phyloP scores from a whole-genome alignment of 2,329 filamentous ascomycete species.

The Ceratocystis ficicola region DNA sequence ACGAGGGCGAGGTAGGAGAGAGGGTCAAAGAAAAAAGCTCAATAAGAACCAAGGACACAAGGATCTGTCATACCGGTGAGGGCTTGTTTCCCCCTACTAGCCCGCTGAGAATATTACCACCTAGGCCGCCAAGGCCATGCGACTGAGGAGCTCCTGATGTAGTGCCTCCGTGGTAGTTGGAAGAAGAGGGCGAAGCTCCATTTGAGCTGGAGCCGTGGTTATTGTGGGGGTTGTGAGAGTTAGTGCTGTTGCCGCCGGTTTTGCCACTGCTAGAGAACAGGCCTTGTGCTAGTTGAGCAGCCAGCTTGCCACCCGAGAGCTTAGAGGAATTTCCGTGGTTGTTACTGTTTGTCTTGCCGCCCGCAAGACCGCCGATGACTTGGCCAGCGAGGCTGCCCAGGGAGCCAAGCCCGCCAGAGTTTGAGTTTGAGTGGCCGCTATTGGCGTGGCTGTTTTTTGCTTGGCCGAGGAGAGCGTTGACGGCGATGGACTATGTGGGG shows the following conservation, averaged over 20 bases:
- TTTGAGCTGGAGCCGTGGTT: slow-evolving; percentile 27
- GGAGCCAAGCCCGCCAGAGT: slow-evolving; percentile 35
- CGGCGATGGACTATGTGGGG: slow-evolving; percentile 41
- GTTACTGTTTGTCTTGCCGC: slow-evolving; percentile 26
- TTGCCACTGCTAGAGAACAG: slow-evolving; percentile 37
- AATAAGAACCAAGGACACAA: not conserved
- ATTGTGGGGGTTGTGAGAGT: slow-evolving; percentile 3
- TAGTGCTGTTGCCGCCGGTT: slow-evolving; percentile 27
- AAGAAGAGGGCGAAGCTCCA: not conserved
- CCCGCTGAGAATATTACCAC: slow-evolving; percentile 43
- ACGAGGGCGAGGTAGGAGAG: not conserved
- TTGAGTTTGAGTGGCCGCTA: slow-evolving; percentile 28
- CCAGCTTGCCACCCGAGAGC: slow-evolving; percentile 38
- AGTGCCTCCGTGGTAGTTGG: slow-evolving; percentile 39
- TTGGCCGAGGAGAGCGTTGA: slow-evolving; percentile 44
- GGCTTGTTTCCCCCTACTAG: slow-evolving; percentile 42
- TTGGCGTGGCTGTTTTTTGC: slow-evolving; percentile 34
- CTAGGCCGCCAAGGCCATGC: slow-evolving; percentile 36
- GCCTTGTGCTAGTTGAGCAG: slow-evolving; percentile 45
- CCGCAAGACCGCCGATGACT: slow-evolving; percentile 33
- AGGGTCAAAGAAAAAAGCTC: not conserved
- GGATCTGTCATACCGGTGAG: slow-evolving; percentile 21
- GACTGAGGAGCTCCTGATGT: slow-evolving; percentile 30
- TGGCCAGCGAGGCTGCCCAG: slow-evolving; percentile 39
- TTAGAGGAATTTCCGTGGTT: slow-evolving; percentile 29